Evolutionary conservation across 108 stramenopile genomes (phyloP).

Genomic region (Nitzschia palea): DNA sequence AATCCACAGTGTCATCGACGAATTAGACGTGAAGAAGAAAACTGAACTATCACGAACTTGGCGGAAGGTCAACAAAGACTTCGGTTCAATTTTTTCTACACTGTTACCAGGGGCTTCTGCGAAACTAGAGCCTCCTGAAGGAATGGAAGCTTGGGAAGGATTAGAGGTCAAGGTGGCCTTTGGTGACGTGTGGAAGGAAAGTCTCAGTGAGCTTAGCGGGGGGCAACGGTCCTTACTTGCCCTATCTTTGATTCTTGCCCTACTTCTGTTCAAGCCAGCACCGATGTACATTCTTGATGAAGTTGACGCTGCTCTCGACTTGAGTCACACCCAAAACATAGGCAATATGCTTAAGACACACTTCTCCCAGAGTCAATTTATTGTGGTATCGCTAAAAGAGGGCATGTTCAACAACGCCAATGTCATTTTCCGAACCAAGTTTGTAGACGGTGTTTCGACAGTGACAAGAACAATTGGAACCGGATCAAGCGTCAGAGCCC

Average conservation of each 20-base stretch:
- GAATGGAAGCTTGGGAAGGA: constrained; percentile 92
- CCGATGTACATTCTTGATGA: constrained; percentile 99
- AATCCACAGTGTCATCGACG: constrained; percentile 95
- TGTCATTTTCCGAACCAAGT: constrained; percentile 98
- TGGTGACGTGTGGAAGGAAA: constrained; percentile 97
- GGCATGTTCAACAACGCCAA: constrained; percentile 99
- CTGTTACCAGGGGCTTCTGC: constrained; percentile 94
- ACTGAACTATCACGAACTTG: constrained; percentile 92
- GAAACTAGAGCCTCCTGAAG: constrained; percentile 96
- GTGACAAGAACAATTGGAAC: constrained; percentile 91
- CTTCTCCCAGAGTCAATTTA: constrained; percentile 98
- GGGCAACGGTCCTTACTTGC: constrained; percentile 98
- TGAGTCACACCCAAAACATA: constrained; percentile 99
- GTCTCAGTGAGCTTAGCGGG: constrained; percentile 97
- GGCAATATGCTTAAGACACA: constrained; percentile 99
- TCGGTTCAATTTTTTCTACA: constrained; percentile 98
- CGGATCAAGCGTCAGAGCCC: constrained; percentile 53
- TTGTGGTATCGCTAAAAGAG: constrained; percentile 98
- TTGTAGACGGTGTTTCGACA: constrained; percentile 98
- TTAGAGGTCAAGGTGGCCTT: constrained; percentile 98
- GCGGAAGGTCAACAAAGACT: constrained; percentile 97
- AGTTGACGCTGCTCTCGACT: constrained; percentile 97
- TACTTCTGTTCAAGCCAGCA: constrained; percentile 98
- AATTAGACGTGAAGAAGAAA: constrained; percentile 96
- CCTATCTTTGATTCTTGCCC: constrained; percentile 94